phyloP scores from a whole-genome alignment of 1,284 basidiomycete genomes.

The Leccinum fallax region DNA sequence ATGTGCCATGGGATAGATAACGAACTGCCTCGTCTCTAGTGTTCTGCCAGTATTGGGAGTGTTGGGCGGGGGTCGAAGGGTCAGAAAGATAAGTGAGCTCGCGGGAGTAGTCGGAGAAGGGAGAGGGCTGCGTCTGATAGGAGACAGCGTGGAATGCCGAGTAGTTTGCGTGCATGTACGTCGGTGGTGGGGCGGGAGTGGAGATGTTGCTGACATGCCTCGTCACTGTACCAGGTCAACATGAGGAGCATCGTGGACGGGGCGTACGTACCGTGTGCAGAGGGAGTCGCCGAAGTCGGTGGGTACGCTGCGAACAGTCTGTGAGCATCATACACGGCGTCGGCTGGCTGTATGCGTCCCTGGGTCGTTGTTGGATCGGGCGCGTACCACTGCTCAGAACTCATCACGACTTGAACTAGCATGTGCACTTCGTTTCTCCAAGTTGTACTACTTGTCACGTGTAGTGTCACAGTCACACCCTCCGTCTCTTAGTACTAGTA shows the following conservation, averaged over 20 bases:
- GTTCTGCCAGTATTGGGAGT: slow-evolving; percentile 37
- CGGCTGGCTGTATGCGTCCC: slow-evolving; percentile 17
- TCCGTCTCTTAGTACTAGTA: slow-evolving; percentile 47
- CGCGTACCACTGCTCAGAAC: slow-evolving; percentile 22
- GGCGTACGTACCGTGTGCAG: slow-evolving; percentile 57
- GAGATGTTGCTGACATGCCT: slow-evolving; percentile 64
- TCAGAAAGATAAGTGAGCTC: slow-evolving; percentile 36
- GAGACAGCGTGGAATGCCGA: slow-evolving; percentile 42
- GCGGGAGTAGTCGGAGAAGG: slow-evolving; percentile 35
- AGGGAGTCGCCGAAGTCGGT: slow-evolving; percentile 67
- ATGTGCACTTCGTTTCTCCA: not conserved
- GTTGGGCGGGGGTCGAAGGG: slow-evolving; percentile 29
- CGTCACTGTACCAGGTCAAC: slow-evolving; percentile 48
- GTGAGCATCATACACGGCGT: slow-evolving; percentile 63
- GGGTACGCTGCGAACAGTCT: slow-evolving; percentile 65
- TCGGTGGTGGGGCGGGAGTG: slow-evolving; percentile 55
- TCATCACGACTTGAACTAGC: slow-evolving; percentile 25
- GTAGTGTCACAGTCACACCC: slow-evolving; percentile 34
- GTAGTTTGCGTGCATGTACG: slow-evolving; percentile 61
- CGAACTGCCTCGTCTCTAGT: slow-evolving; percentile 36
- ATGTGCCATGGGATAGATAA: slow-evolving; percentile 33
- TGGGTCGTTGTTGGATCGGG: slow-evolving; percentile 15
- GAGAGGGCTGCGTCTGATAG: slow-evolving; percentile 36
- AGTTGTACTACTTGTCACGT: slow-evolving; percentile 17
- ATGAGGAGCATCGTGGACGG: slow-evolving; percentile 6